Base-by-base conservation (phyloP, 2,329 filamentous ascomycete genomes). In the Talaromyces sp. region DNA sequence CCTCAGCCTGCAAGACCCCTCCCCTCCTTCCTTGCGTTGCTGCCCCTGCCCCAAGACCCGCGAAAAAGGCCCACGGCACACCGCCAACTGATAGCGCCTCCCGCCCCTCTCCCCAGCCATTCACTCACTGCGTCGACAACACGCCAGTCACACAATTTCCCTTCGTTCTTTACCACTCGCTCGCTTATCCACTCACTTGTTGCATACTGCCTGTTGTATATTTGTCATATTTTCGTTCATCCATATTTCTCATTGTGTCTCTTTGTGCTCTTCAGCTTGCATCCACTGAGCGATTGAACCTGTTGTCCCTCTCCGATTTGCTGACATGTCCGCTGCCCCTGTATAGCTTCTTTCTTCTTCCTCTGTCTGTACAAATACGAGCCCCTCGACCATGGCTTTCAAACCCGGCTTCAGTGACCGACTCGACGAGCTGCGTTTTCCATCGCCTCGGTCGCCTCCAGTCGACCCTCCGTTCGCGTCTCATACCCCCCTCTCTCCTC, bases 391-490 rank as follows among this genome's bases (percentile, higher is more conserved):
- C 70, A 90, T 90, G 88, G 86, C 87, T 70, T 90, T 86, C 79
- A 86, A 86, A 70, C 84, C 85, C 74, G 84, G 84, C 74, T 79
- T 86, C 75, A 86, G 81, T 74, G 86, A 87, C 73, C 83, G 85
- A 76, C 90, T 92, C 86, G 91, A 94, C 80, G 90, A 93, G 80
- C 83, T 91, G 79, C 89, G 89, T 77, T 93, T 90, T 80, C 88
- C 89, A 72, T 86, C 86, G 74, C 89, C 93, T 79, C 88, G 90
- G 79, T 91, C 91, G 71, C 87, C 91, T 64, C 87, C 89, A 72
- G 90, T 89, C 80, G 92, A 96, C 74, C 81, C 87, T 73, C 83
- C 89, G 69, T 91, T 93, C 81, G 87, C 88, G 81, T 87, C 88
- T 70, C 87, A 92, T 78, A 88, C 89, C 73, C 89, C 90, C 73